Evolutionary conservation across 495 filamentous ascomycete genomes (phyloP), one percentile per base, ranked within the genome.

Genomic region (Aspergillus ostianus): DNA sequence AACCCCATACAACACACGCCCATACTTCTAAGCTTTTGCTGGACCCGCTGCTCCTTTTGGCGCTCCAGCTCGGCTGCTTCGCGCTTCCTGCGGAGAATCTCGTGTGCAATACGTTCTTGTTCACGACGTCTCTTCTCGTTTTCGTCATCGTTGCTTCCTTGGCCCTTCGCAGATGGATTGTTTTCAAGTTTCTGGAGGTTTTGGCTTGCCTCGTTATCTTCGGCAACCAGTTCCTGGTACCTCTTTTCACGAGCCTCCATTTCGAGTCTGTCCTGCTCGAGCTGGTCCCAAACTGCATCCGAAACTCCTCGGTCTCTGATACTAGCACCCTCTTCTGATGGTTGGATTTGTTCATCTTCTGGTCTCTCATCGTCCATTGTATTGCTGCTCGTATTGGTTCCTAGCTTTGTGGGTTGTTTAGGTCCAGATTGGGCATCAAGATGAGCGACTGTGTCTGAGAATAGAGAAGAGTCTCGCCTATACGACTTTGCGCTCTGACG

Each of bases 251-350:
- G 27, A 19, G 23, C 44, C n/a, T 70, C 66, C 2, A 71, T 70
- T 1, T 67, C 72, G 3, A 68, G 56, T 44, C 73, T 78, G 68
- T 85, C 82, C 0, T 55, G 64, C 58, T 85, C 74, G 0, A 90
- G 77, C 53, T 84, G 81, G 17, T 74, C 60, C 87, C 87, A 90
- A n/a, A 82, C 70, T 3, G 64, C 82, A 59, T 90, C 85, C 20
- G 76, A 73, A 0, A 90, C 85, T 2, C 84, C 84, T 0, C 70
- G 60, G 47, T 89, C 87, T 20, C 86, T 46, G 23, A n/a, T 46
- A 55, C 29, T 20, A 2, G 52, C 12, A 12, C 1, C 0, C 6
- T 15, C 36, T 45, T 27, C 58, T 49, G 45, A 45, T 41, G 61
- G 46, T 29, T 58, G 19, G 7, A 48, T 3, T 62, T 59, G 27